A percentile compares a stretch with the other conserved stretches of the same genome.
phyloP scores from a whole-genome alignment of 2,329 filamentous ascomycete genomes.

The Venturia nashicola region DNA sequence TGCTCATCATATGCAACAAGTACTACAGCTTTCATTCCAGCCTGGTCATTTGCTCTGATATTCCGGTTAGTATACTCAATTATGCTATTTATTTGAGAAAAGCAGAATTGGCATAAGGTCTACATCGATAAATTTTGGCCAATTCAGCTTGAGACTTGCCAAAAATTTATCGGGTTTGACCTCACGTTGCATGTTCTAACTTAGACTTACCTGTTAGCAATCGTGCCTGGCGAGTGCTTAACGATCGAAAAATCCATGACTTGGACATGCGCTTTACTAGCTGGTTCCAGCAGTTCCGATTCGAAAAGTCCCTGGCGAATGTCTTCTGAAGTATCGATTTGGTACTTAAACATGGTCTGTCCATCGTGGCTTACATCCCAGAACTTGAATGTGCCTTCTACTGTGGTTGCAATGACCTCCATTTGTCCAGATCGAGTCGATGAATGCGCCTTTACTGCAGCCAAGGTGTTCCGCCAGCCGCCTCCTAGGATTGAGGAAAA shows the following conservation, averaged over 20 bases:
- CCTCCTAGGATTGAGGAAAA: conserved; percentile 64
- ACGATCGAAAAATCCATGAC: conserved; percentile 71
- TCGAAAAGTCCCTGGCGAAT: conserved; percentile 51
- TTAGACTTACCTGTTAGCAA: background rate
- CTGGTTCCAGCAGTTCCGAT: conserved; percentile 34
- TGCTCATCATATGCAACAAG: background rate
- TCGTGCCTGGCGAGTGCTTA: conserved; percentile 11
- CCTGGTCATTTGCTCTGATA: background rate
- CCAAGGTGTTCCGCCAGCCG: conserved; percentile 62
- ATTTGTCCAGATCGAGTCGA: conserved; percentile 68
- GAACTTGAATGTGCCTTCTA: conserved; percentile 63
- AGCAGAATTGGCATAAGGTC: background rate
- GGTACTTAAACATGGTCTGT: conserved; percentile 61
- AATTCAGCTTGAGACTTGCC: background rate
- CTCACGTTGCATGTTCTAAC: background rate
- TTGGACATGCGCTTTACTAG: conserved; percentile 48
- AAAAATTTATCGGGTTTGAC: background rate
- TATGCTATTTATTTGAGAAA: background rate
- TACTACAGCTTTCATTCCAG: background rate
- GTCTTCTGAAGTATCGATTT: conserved; percentile 55
- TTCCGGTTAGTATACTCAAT: background rate
- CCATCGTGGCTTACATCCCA: conserved; percentile 88
- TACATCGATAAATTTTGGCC: background rate
- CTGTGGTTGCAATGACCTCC: conserved; percentile 68
- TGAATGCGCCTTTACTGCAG: conserved; percentile 63